Base-by-base conservation (phyloP, 2,329 filamentous ascomycete species). In the Ceratocystis alfenasii region DNA sequence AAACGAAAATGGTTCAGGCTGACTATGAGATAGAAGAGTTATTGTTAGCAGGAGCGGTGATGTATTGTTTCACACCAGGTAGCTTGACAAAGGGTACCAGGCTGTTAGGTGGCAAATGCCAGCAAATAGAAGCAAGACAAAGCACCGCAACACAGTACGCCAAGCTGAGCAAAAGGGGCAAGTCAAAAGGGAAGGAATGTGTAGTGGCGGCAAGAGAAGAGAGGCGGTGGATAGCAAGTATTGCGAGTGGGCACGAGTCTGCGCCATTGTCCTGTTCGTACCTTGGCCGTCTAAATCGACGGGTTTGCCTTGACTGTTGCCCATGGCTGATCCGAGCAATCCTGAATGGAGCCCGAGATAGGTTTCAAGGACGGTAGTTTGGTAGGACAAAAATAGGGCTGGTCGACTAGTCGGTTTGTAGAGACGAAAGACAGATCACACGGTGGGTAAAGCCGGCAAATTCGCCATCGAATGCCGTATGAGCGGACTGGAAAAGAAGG, bases 1-100 rank as follows among this genome's bases (percentile, higher is more conserved):
- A 99, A 82, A 70, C 93, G 89, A 77, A 99, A 99, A 77, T 99
- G 94, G 74, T 96, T 96, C 71, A 99, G 86, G 76, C 93, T 97
- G 71, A 96, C 94, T 96, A 17, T 8, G 7, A 59, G 12, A 59
- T 30, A 20, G 12, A 72, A 55, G 62, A 67, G 41, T 44, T 28
- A 48, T 61, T 20, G 25, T 36, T 45, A 62, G 53, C 8, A 36
- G 17, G 22, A 41, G 36, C 36, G 36, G 36, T 41, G 36, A 41
- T 41, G 36, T 41, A 12, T 41, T 41, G 36, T 41, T 41, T 10
- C 36, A 41, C 36, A 10, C 36, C 10, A 12, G 36, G 10, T 12
- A 41, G 36, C 36, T 41, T 41, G 30, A 33, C 30, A 7, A 41
- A 12, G 10, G 10, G 36, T 1, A 20, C 25, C 2, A 4, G 12